A percentile compares a stretch with the other conserved stretches of the same genome.
Evolutionary conservation across 352 stramenopile genomes (phyloP).

Genomic region (Phytophthora constricta): DNA sequence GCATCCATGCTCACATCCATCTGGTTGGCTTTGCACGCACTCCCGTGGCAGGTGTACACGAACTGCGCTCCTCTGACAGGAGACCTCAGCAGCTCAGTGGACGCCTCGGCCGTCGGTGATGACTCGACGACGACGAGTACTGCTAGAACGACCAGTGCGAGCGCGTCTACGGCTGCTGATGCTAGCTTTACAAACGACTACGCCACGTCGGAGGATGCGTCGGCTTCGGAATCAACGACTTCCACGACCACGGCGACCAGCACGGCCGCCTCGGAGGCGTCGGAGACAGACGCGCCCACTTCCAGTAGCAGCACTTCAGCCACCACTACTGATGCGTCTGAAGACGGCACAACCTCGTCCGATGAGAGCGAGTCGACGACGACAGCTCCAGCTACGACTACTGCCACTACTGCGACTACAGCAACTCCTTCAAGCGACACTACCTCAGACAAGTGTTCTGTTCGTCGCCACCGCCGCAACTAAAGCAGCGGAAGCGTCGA

Average conservation of each 20-base stretch:
- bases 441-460: slow-evolving; percentile 25
- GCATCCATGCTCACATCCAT: slow-evolving; percentile 32
- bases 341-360: neutral
- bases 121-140: slow-evolving; percentile 9
- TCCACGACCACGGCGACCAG: slow-evolving; percentile 3
- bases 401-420: slow-evolving; percentile 1
- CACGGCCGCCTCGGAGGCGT: neutral
- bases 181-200: slow-evolving; percentile 28
- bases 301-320: no score
- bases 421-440: slow-evolving; percentile 9
- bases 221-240: slow-evolving; percentile 12
- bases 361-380: slow-evolving; percentile 5
- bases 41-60: slow-evolving; percentile 35
- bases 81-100: slow-evolving; percentile 26
- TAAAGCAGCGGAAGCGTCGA: neutral
- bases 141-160: slow-evolving; percentile 6
- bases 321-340: no score
- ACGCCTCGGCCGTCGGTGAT: slow-evolving; percentile 16
- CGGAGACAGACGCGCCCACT: neutral
- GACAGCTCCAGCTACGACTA: slow-evolving; percentile 1
- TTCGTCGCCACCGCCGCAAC: slow-evolving; percentile 20
- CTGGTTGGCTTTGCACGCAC: slow-evolving; percentile 41
- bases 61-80: slow-evolving; percentile 11
- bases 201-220: slow-evolving; percentile 24
- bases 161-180: slow-evolving; percentile 19